These are phyloP conservation scores for Talaromyces sp. DNA, from an alignment of 2,329 filamentous ascomycete species.

Conservation along the genomic window DNA sequence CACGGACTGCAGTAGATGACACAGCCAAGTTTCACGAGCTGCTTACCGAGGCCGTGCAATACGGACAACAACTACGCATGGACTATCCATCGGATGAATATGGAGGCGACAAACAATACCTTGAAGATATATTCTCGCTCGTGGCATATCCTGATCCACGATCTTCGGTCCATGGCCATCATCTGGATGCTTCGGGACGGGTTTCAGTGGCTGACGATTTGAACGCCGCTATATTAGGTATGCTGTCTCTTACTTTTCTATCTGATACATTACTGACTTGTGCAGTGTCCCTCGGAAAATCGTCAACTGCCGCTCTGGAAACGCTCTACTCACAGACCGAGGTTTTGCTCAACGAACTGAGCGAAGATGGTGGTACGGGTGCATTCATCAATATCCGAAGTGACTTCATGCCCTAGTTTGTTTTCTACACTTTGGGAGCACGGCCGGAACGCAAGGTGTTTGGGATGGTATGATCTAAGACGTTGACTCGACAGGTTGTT, in stretches of 20 bases:
- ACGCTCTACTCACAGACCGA: conserved; percentile 81
- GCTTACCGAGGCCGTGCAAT: conserved; percentile 68
- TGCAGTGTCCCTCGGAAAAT: conserved; percentile 83
- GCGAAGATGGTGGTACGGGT: conserved; percentile 73
- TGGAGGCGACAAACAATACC: conserved; percentile 66
- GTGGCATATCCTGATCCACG: conserved; percentile 82
- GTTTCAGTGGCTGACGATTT: conserved; percentile 84
- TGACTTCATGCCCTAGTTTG: conserved; percentile 37
- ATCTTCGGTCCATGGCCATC: conserved; percentile 69
- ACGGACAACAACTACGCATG: conserved; percentile 72
- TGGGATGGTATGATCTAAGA: background rate
- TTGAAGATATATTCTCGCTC: conserved; percentile 82
- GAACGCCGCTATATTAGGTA: conserved; percentile 87
- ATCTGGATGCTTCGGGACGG: conserved; percentile 73
- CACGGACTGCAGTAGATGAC: conserved; percentile 20
- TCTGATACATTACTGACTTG: background rate
- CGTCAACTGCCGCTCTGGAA: conserved; percentile 80
- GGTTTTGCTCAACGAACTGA: conserved; percentile 77
- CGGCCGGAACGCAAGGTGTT: background rate
- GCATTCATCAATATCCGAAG: conserved; percentile 72
- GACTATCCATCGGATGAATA: conserved; percentile 73
- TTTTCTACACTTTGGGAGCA: background rate
- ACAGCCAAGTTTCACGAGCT: conserved; percentile 49
- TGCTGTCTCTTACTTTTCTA: background rate
- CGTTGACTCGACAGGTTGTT: background rate